Conservation (phyloP, 2,329 filamentous ascomycete genomes). For the Paracamarosporium sp. region DNA sequence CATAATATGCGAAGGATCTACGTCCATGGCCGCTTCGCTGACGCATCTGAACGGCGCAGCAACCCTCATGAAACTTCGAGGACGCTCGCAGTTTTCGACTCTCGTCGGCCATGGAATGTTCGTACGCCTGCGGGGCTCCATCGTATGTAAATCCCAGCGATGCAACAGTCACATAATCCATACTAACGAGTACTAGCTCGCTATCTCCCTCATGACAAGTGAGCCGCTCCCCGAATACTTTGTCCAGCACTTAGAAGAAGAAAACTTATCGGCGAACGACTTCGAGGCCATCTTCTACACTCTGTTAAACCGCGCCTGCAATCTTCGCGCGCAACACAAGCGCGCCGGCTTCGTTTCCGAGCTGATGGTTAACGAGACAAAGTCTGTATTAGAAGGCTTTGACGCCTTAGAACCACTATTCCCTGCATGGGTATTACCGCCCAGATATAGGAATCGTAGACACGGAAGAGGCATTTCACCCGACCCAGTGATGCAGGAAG, state of each 20-base stretch:
- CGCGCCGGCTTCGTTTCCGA: conserved; percentile 12
- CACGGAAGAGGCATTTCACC: neutral
- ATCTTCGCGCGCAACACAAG: conserved; percentile 16
- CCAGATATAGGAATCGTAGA: neutral
- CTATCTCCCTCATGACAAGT: conserved; percentile 13
- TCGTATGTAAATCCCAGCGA: conserved; percentile 6
- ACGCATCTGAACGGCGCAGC: conserved; percentile 24
- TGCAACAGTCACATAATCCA: neutral
- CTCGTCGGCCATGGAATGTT: conserved; percentile 16
- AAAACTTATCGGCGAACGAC: conserved; percentile 10
- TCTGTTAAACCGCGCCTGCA: conserved; percentile 15
- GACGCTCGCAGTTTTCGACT: conserved; percentile 11
- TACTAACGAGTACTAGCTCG: conserved; percentile 13
- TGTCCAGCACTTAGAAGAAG: conserved; percentile 10
- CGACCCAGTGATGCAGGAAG: neutral
- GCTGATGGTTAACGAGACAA: conserved; percentile 13
- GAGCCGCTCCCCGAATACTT: conserved; percentile 17
- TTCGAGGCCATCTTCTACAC: conserved; percentile 14
- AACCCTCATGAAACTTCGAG: conserved; percentile 14
- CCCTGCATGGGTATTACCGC: neutral
- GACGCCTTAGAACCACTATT: conserved; percentile 8
- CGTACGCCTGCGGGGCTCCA: conserved; percentile 15
- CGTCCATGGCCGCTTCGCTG: conserved; percentile 12
- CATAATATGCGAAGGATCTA: conserved; percentile 16
- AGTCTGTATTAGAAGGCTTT: conserved; percentile 6